Evolutionary conservation across 352 stramenopile genomes (phyloP).

Genomic region (Globisporangium nodosum): DNA sequence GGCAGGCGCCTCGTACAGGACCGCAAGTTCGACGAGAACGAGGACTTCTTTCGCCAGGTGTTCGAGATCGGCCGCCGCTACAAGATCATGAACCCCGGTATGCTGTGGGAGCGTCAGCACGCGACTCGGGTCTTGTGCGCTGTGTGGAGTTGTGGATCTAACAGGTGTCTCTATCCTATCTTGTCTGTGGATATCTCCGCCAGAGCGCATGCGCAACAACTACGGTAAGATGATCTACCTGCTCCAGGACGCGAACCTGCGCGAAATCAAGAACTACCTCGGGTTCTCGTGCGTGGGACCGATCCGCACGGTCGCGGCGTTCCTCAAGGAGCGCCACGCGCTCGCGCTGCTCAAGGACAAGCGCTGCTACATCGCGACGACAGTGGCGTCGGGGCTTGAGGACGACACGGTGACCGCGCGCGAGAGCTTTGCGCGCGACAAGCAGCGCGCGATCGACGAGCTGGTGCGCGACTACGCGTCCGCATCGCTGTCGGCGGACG

Average conservation of each 20-base stretch:
- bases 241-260: constrained; percentile 88
- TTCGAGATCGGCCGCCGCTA: constrained; percentile 95
- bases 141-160: too few relatives aligned
- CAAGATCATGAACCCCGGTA: constrained; percentile 96
- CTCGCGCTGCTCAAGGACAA: constrained; percentile 59
- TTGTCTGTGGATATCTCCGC: too few relatives aligned
- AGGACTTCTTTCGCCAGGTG: constrained; percentile 87
- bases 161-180: too few relatives aligned
- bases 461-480: constrained; percentile 43
- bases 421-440: constrained; percentile 45
- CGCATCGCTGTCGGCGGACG: constrained; percentile 50
- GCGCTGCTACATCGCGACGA: constrained; percentile 87
- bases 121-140: too few relatives aligned
- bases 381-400: constrained; percentile 66
- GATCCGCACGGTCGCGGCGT: constrained; percentile 88
- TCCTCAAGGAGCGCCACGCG: too few relatives aligned
- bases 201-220: constrained; percentile 95
- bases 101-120: constrained; percentile 61
- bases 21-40: constrained; percentile 88
- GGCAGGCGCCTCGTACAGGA: constrained; percentile 38
- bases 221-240: constrained; percentile 97
- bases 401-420: constrained; percentile 39
- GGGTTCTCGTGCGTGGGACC: constrained; percentile 78
- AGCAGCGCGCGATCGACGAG: constrained; percentile 19
- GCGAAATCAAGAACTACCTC: constrained; percentile 76